Conservation (phyloP, 2,329 filamentous ascomycete genomes). For the Pestalotiopsis fici region DNA sequence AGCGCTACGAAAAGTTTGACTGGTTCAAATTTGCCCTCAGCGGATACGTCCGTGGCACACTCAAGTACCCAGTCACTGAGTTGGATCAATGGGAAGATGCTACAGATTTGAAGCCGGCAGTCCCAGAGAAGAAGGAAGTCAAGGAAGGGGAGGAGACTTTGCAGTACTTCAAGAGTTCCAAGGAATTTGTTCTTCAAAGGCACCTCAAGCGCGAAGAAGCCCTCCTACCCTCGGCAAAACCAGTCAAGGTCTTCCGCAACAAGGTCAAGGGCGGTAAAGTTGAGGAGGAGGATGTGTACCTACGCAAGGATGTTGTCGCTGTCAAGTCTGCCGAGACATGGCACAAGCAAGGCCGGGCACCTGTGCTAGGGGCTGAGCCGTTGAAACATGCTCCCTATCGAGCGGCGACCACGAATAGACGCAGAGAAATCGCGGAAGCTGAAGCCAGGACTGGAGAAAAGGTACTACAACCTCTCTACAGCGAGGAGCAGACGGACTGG, state of each 20-base stretch:
- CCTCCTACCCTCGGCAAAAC: constrained; percentile 65
- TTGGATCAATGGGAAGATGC: constrained; percentile 79
- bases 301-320: constrained; percentile 74
- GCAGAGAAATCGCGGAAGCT: constrained; percentile 85
- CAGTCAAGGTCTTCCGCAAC: constrained; percentile 74
- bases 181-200: constrained; percentile 81
- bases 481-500: constrained; percentile 85
- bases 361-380: constrained; percentile 69
- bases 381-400: constrained; percentile 88
- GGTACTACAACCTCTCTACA: constrained; percentile 83
- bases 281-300: constrained; percentile 79
- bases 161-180: constrained; percentile 83
- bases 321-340: constrained; percentile 95
- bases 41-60: constrained; percentile 61
- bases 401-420: constrained; percentile 84
- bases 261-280: constrained; percentile 73
- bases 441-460: constrained; percentile 80
- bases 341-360: constrained; percentile 91
- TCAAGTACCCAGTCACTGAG: constrained; percentile 59
- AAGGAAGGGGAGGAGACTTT: constrained; percentile 79
- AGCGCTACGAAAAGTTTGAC: constrained; percentile 75
- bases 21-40: constrained; percentile 86
- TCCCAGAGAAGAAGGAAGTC: constrained; percentile 71
- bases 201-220: constrained; percentile 94
- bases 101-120: constrained; percentile 72